Percentiles rank a stretch among this genome's conserved stretches.
These are phyloP conservation scores for Persicaria maculosa DNA, from an alignment of 148 eudicot genomes.

Conservation along the genomic window DNA sequence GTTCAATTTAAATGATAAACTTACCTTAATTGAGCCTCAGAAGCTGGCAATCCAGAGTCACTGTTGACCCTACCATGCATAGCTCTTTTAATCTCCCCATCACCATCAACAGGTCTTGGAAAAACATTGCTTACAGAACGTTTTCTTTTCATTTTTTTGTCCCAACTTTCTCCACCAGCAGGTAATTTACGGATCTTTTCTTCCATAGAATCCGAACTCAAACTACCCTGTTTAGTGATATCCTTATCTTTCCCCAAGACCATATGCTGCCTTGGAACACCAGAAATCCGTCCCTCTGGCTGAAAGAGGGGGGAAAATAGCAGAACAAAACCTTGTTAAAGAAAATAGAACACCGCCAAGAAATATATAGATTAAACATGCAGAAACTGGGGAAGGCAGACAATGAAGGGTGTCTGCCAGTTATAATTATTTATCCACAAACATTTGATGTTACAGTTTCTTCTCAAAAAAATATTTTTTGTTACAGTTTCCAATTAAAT, in stretches of 20 bases:
- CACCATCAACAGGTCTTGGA: conserved; percentile 53
- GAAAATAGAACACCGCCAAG: background rate
- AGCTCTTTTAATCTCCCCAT: conserved; percentile 63
- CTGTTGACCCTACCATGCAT: conserved; percentile 53
- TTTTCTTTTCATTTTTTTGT: conserved; percentile 82
- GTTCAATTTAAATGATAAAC: background rate
- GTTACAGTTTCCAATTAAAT: too few relatives aligned
- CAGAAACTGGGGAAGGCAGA: background rate
- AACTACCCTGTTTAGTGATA: conserved; percentile 42
- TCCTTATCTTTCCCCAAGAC: conserved; percentile 63
- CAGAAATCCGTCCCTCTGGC: conserved; percentile 59
- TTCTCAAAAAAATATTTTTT: too few relatives aligned
- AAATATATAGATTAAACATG: background rate
- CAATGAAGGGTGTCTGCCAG: background rate
- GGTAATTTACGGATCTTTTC: conserved; percentile 71
- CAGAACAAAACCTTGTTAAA: background rate
- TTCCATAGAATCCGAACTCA: conserved; percentile 52
- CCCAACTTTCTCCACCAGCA: conserved; percentile 93
- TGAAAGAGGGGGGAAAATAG: conserved; percentile 19
- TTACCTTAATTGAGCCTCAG: conserved; percentile 63
- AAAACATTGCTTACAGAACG: conserved; percentile 64
- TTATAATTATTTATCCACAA: background rate
- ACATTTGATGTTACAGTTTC: background rate
- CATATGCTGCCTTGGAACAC: conserved; percentile 55
- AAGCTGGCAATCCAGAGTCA: conserved; percentile 49